Percentiles rank a stretch among this genome's conserved stretches.
phyloP scores from a whole-genome alignment of 176 grass and related monocot species.

The Tillandsia leiboldiana region DNA sequence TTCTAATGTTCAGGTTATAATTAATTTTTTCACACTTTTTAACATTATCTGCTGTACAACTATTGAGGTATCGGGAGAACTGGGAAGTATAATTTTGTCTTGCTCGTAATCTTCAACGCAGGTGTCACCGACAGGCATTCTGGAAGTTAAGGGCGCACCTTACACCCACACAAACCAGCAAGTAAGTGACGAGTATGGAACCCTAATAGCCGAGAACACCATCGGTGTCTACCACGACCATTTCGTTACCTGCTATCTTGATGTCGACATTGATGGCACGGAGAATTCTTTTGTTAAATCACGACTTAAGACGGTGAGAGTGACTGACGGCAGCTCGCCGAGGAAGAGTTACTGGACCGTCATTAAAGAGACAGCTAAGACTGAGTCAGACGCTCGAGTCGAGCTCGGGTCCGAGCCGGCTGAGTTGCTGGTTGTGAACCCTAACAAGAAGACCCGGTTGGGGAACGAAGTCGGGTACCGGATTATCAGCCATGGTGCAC shows the following conservation, averaged over 20 bases:
- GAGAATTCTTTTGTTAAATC: conserved; percentile 73
- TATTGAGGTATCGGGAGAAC: too few species aligned
- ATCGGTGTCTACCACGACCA: conserved; percentile 88
- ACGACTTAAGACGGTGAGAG: conserved; percentile 16
- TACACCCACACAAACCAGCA: conserved; percentile 49
- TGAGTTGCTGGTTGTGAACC: conserved; percentile 62
- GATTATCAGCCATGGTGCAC: conserved; percentile 24
- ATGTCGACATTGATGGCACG: conserved; percentile 72
- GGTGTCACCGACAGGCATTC: conserved; percentile 51
- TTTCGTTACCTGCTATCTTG: conserved; percentile 61
- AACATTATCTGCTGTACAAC: too few species aligned
- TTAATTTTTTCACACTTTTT: too few species aligned
- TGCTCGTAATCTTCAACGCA: neutral
- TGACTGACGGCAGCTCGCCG: conserved; percentile 15
- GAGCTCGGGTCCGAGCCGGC: conserved; percentile 24
- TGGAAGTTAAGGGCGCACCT: conserved; percentile 44
- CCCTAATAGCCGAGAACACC: conserved; percentile 52
- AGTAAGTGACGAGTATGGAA: conserved; percentile 31
- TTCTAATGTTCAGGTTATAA: too few species aligned
- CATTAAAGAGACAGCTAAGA: conserved; percentile 44
- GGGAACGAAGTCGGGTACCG: conserved; percentile 61
- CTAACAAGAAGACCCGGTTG: conserved; percentile 42
- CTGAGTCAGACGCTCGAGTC: conserved; percentile 40
- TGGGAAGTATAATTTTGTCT: too few species aligned
- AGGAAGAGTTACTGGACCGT: conserved; percentile 79